Evolutionary conservation across 176 grass and related monocot species (phyloP).

Genomic region (Olyra latifolia): DNA sequence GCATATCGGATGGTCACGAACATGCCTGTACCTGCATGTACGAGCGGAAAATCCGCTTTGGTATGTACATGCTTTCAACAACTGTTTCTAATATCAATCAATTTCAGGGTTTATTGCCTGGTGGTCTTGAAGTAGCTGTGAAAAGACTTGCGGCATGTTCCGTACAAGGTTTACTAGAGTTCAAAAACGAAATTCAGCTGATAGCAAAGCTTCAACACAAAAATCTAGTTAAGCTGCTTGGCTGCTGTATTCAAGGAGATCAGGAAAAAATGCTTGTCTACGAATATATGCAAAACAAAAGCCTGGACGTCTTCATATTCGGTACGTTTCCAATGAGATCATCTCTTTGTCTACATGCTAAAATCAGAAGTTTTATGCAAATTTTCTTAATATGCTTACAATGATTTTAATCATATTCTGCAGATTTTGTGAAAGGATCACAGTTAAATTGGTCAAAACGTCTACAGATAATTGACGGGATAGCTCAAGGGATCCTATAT

Average conservation of each 20-base stretch:
- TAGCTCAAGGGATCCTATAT: conserved; percentile 62
- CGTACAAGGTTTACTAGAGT: conserved; percentile 45
- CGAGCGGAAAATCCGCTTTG: too few species aligned
- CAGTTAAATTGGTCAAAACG: conserved; percentile 37
- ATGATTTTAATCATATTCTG: not conserved
- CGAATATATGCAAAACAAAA: conserved; percentile 57
- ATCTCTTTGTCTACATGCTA: not conserved
- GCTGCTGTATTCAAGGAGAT: conserved; percentile 21
- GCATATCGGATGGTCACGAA: too few species aligned
- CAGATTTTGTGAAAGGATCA: conserved; percentile 29
- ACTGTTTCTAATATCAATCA: not conserved
- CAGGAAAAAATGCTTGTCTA: conserved; percentile 55
- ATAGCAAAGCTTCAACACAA: conserved; percentile 43
- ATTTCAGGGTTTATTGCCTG: conserved; percentile 38
- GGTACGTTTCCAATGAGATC: conserved; percentile 10
- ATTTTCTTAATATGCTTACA: not conserved
- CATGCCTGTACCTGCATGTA: too few species aligned
- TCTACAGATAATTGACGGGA: conserved; percentile 46
- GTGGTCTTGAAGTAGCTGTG: conserved; percentile 43
- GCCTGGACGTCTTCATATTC: conserved; percentile 52
- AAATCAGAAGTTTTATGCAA: not conserved
- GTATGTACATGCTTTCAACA: too few species aligned
- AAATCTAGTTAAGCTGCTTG: conserved; percentile 38
- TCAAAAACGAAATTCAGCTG: conserved; percentile 42
- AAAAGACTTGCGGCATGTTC: conserved; percentile 43